These are phyloP conservation scores for Haematococcus lacustris DNA, from an alignment of 139 green algal genomes.

Conservation along the genomic window DNA sequence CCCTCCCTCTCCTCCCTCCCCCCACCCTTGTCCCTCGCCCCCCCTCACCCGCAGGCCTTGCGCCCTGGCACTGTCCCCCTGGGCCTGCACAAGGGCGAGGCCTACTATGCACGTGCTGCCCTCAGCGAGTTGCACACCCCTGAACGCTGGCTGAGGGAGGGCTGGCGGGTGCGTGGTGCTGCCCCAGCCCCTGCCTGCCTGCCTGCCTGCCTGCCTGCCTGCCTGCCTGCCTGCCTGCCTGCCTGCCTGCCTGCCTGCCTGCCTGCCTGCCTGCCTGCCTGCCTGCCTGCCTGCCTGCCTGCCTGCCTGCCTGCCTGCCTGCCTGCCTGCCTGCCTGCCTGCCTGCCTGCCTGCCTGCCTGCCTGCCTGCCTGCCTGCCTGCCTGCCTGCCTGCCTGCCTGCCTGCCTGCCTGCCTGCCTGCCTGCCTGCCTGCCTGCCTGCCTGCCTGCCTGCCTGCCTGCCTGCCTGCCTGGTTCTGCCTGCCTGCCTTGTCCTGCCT, in stretches of 20 bases:
- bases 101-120: too few species aligned
- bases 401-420: neutral
- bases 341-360: neutral
- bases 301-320: neutral
- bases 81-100: too few species aligned
- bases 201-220: neutral
- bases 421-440: neutral
- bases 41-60: too few species aligned
- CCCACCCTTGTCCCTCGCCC: too few species aligned
- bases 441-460: neutral
- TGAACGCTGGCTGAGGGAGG: conserved; percentile 52
- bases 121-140: conserved; percentile 72
- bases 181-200: neutral
- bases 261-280: neutral
- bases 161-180: conserved; percentile 49
- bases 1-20: too few species aligned
- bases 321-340: neutral
- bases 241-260: neutral
- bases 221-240: neutral
- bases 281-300: neutral
- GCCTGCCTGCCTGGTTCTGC: neutral
- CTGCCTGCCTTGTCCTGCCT: neutral
- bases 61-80: too few species aligned
- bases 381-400: neutral
- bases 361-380: neutral